A percentile compares a stretch with the other conserved stretches of the same genome.
phyloP scores from a whole-genome alignment of 805 yeast species.

The Saccharomyces jurei region DNA sequence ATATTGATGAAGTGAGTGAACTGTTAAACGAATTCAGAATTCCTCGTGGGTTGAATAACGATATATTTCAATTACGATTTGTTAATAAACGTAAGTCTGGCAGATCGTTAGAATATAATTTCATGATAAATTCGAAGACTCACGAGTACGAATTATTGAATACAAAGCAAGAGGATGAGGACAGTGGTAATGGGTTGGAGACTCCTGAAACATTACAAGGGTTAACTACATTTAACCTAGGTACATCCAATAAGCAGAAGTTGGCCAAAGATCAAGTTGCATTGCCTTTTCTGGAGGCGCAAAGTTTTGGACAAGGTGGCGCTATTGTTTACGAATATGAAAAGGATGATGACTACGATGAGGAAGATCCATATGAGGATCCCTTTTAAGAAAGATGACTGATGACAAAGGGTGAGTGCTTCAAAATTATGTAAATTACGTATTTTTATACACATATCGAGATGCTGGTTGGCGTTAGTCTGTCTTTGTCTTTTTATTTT shows the following conservation, averaged over 20 bases:
- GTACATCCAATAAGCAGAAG: conserved; percentile 67
- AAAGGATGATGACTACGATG: conserved; percentile 95
- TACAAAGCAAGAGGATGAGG: conserved; percentile 19
- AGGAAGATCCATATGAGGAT: conserved; percentile 95
- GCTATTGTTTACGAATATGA: conserved; percentile 95
- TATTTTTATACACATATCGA: not conserved
- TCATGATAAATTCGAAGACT: conserved; percentile 40
- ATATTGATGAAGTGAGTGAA: conserved; percentile 42
- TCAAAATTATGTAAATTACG: not conserved
- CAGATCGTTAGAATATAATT: conserved; percentile 52
- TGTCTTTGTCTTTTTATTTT: not conserved
- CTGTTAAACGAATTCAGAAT: conserved; percentile 36
- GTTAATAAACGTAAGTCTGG: conserved; percentile 81
- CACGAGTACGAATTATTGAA: conserved; percentile 36
- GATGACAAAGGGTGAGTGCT: not conserved
- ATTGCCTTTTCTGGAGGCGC: conserved; percentile 88
- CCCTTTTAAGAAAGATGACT: conserved; percentile 51
- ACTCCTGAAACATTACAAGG: conserved; percentile 53
- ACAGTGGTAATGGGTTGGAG: conserved; percentile 22
- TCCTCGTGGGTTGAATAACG: conserved; percentile 46
- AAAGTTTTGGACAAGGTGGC: conserved; percentile 66
- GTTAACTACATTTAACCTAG: conserved; percentile 80
- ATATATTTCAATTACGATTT: conserved; percentile 41
- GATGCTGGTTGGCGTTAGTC: not conserved
- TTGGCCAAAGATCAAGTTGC: conserved; percentile 78